Evolutionary conservation across 805 yeast species (phyloP), one percentile per base, ranked within the genome.

Genomic region (Torulaspora maleeae): DNA sequence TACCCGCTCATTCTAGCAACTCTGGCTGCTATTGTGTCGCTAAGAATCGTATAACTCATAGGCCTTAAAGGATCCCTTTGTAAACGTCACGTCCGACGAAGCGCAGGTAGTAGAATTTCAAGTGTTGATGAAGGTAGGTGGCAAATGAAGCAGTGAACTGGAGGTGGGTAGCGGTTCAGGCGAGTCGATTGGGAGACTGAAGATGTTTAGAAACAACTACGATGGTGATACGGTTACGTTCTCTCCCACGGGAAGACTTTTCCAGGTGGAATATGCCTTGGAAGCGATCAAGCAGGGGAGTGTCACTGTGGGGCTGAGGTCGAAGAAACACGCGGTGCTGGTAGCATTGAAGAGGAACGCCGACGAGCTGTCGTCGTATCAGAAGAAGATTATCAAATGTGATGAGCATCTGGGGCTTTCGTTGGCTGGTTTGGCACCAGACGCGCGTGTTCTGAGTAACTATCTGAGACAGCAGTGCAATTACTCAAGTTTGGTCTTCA

Each of bases 231-330:
- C 98, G 38, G 96, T 93, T 48, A 93, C 99, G 11, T 93, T 87
- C 71, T 91, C 98, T 27, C 99, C 99, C 15, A 98, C 95, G 60
- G 99, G 99, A 25, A 83, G 99, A 61, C 74, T 93, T 49, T 93
- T 93, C 74, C 99, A 93, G 70, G 99, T 93, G 27, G 99, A 93
- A 68, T 93, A 93, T 68, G 95, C 99, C 11, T 71, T 93, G 45
- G 99, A 93, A 69, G 98, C 99, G 10, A 93, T 93, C 67, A 93
- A 93, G 66, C 98, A 91, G 72, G 99, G 99, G 30, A 83, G 95
- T 53, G 98, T 97, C 3, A 91, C 97, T 3, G 96, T 90, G 28
- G 99, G 99, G 7, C 73, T 93, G 45, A 83, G 87, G 34, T 88
- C 96, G 33, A 79, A 83, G 56, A 81, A 79, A 41, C 85, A 89